Evolutionary conservation across 2,329 filamentous ascomycete genomes (phyloP), one percentile per base, ranked within the genome.

Genomic region (Chlorencoelia australis): DNA sequence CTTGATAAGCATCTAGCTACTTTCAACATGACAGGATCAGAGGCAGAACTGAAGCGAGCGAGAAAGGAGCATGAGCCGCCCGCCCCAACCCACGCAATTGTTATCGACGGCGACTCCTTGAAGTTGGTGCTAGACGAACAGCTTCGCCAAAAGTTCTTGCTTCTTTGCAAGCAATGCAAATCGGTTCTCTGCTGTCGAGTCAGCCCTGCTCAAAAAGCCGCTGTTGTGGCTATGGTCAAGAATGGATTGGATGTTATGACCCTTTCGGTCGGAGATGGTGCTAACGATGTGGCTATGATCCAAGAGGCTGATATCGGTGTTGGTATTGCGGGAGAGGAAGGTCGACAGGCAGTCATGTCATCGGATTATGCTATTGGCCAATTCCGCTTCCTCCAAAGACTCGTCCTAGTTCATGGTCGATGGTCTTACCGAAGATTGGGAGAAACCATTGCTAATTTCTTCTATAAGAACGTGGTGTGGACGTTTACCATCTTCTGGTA

Each of bases 391-490:
- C 67, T 95, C 34, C 80, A 87, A 51, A 71, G 88, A 37, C 68
- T 95, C 42, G 73, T 95, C 19, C 72, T 95, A 14, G 87, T 95
- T 4, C 88, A 95, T 56, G 88, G 88, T 40, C 76, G 88, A 40
- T 95, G 88, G 85, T 94, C 87, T n/a, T 98, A 98, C 64, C 76
- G 89, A 35, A 78, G 91, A 51, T 66, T 98, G 58, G 86, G 82
- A 19, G 91, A 98, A 65, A 84, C 81, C 30, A 95, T 93, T 53
- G 86, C 87, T 59, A 98, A 98, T 60, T 98, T 98, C 71, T 98
- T 98, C 69, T 98, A 96, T 75, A 98, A 98, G 81, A 98, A 96
- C 66, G 82, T 98, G 62, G 82, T 96, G 35, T 98, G 91, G 91
- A 91, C 86, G 1, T 89, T 95, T 56, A 75, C 82, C 28, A 82